A percentile compares a stretch with the other conserved stretches of the same genome.
Conservation (phyloP, 176 grass and related monocot species). For the Aechmea fasciata region DNA sequence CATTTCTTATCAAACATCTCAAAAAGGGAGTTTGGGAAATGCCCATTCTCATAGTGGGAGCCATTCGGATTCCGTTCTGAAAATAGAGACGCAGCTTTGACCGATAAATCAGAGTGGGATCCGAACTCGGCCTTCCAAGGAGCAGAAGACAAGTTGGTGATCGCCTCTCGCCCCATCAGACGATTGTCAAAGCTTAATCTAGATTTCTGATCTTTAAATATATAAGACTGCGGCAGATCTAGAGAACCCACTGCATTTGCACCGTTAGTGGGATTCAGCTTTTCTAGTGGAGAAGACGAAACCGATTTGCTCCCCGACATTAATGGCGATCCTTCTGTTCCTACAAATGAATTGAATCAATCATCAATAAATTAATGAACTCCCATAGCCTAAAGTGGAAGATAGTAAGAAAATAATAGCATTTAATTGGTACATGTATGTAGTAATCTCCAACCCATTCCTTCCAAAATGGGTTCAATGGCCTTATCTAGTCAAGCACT, state of each 20-base stretch:
- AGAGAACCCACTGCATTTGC: slow-evolving; percentile 22
- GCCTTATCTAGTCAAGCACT: slow-evolving; percentile 21
- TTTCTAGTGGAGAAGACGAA: slow-evolving; percentile 43
- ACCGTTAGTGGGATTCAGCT: slow-evolving; percentile 22
- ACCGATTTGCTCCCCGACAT: slow-evolving; percentile 33
- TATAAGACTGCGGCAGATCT: slow-evolving; percentile 18
- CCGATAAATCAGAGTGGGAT: slow-evolving; percentile 26
- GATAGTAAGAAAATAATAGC: slow-evolving; percentile 16
- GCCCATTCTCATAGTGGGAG: slow-evolving; percentile 17
- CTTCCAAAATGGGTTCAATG: slow-evolving; percentile 37
- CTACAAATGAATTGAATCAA: slow-evolving; percentile 23
- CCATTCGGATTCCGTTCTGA: slow-evolving; percentile 9
- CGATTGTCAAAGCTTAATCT: slow-evolving; percentile 19
- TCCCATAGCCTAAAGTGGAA: slow-evolving; percentile 24
- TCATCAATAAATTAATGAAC: slow-evolving; percentile 10
- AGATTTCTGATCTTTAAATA: slow-evolving; percentile 26
- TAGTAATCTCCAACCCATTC: slow-evolving; percentile 38
- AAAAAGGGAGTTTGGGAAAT: slow-evolving; percentile 31
- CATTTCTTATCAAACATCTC: slow-evolving; percentile 38
- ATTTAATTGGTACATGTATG: slow-evolving; percentile 29
- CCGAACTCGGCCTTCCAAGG: slow-evolving; percentile 28
- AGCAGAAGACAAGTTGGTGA: slow-evolving; percentile 11
- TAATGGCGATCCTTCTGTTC: slow-evolving; percentile 24
- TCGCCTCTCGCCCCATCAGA: slow-evolving; percentile 28
- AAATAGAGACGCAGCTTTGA: slow-evolving; percentile 17